These are phyloP conservation scores for Albizia julibrissin DNA, from an alignment of 306 rosid species.

Conservation along the genomic window DNA sequence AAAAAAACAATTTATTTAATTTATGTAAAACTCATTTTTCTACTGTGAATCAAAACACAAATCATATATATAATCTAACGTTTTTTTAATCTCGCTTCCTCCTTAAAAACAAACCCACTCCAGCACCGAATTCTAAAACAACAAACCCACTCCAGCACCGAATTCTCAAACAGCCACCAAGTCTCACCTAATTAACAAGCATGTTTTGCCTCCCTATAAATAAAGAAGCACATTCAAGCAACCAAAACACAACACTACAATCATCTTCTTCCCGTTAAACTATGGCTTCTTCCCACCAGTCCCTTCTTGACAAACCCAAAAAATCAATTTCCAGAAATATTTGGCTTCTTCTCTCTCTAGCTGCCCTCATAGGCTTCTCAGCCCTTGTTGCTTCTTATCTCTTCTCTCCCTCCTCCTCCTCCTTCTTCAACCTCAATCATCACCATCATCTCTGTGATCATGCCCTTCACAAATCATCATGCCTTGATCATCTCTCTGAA, in stretches of 20 bases:
- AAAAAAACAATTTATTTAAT: too few species aligned
- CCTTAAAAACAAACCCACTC: too few species aligned
- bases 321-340: conserved; percentile 28
- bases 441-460: conserved; percentile 36
- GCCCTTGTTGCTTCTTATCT: conserved; percentile 41
- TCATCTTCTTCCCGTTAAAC: background rate
- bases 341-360: conserved; percentile 41
- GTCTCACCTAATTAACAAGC: background rate
- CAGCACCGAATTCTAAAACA: too few species aligned
- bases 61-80: too few species aligned
- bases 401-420: conserved; percentile 21
- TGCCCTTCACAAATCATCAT: conserved; percentile 42
- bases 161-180: too few species aligned
- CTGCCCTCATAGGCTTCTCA: conserved; percentile 41
- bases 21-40: too few species aligned
- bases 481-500: conserved; percentile 51
- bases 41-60: too few species aligned
- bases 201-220: background rate
- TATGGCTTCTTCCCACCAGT: conserved; percentile 52
- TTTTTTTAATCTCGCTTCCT: too few species aligned
- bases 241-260: background rate
- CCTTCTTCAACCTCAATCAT: conserved; percentile 10
- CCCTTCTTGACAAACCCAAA: conserved; percentile 46
- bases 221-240: conserved; percentile 11
- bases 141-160: too few species aligned